Conservation (phyloP, 306 rosid species). For the Pterocarpus santalinus region DNA sequence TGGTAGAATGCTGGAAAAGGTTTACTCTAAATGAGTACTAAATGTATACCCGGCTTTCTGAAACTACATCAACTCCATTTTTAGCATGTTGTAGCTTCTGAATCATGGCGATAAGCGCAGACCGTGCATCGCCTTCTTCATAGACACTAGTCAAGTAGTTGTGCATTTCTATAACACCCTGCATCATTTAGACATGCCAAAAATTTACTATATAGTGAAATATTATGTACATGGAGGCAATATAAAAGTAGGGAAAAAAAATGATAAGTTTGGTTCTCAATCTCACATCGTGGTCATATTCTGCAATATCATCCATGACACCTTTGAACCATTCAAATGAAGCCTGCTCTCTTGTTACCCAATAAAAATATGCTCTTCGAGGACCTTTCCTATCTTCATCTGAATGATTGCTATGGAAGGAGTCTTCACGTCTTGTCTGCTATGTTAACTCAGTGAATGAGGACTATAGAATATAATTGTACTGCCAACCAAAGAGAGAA, state of each 20-base stretch:
- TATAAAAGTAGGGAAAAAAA: not conserved
- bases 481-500: not conserved
- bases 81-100: slow-evolving; percentile 87
- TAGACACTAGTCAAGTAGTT: slow-evolving; percentile 90
- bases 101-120: slow-evolving; percentile 88
- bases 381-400: slow-evolving; percentile 57
- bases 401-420: not conserved
- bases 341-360: slow-evolving; percentile 95
- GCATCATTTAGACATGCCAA: slow-evolving; percentile 48
- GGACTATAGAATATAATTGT: not conserved
- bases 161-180: slow-evolving; percentile 93
- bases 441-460: slow-evolving; percentile 10
- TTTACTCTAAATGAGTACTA: slow-evolving; percentile 1
- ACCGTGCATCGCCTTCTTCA: slow-evolving; percentile 94
- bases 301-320: slow-evolving; percentile 94
- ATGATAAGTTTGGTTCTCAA: slow-evolving; percentile 17
- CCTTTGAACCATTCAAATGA: slow-evolving; percentile 99
- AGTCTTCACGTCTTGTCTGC: slow-evolving; percentile 36
- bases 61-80: slow-evolving; percentile 89
- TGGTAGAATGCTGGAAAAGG: not conserved
- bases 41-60: slow-evolving; percentile 80
- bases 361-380: slow-evolving; percentile 90
- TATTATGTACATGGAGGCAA: slow-evolving; percentile 10
- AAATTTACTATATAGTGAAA: slow-evolving; percentile 18
- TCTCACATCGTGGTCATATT: slow-evolving; percentile 77